Base-by-base conservation (phyloP, 2,329 filamentous ascomycete species). In the Curvularia verruculosa region DNA sequence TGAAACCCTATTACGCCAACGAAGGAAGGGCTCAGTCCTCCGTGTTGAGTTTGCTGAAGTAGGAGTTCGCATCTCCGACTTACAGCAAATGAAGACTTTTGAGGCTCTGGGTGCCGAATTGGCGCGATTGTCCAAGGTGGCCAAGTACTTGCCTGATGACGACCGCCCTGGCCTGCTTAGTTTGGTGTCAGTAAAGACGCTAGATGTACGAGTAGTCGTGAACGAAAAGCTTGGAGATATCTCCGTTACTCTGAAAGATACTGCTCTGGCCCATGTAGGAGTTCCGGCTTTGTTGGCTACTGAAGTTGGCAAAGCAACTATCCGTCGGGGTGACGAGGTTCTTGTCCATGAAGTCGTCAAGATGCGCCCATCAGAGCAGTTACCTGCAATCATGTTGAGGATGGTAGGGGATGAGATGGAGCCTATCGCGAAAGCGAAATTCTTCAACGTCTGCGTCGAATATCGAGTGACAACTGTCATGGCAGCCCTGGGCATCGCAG, bases 401-500 rank as follows among this genome's bases (percentile, higher is more conserved):
- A 90, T 96, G 79, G 90, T 99, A 63, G 92, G 92, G 0, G 93
- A 98, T 72, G 94, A 98, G 72, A 91, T 96, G 78, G 94, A 98
- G 62, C 94, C 96, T 0, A 87, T 91, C 6, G 81, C 97, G 64
- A 96, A 96, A 73, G 75, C 97, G 56, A 96, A 96, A 72, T 79
- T 98, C 40, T 90, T 90, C 75, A 92, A 96, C 59, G 66, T 96
- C 4, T 89, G 87, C 57, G 76, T 92, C n/a, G 96, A 99, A 72
- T 99, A 99, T 74, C 89, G 89, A 15, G 90, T 98, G 3, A 85
- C 91, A 0, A 91, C 90, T 0, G 76, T 97, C 0, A 89, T 96
- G 81, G 91, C 92, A 50, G 76, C 96, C 5, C 83, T 96, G 6
- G 89, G 87, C 0, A 81, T 96, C 2, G 82, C 83, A 13, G 85